phyloP scores from a whole-genome alignment of 75 land plant genomes.

The Cupressus sempervirens region DNA sequence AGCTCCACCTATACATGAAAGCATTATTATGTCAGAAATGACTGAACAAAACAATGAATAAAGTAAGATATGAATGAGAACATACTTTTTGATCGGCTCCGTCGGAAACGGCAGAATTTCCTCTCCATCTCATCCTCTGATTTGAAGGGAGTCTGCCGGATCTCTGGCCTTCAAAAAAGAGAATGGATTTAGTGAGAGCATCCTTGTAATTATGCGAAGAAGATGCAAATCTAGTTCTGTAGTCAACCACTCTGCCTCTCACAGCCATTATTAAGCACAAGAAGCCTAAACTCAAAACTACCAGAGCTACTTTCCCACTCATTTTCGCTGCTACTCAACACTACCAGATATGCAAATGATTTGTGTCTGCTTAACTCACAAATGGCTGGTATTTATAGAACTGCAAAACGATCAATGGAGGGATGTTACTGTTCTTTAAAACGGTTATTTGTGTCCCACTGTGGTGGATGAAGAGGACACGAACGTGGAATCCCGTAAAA shows the following conservation, averaged over 20 bases:
- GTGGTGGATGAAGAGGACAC: not conserved
- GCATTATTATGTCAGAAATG: not conserved
- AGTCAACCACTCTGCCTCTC: not conserved
- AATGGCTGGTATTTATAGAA: not conserved
- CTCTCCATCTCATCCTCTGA: conserved; percentile 40
- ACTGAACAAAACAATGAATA: not conserved
- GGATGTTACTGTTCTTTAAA: not conserved
- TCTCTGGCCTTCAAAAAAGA: conserved; percentile 41
- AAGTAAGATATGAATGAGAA: not conserved
- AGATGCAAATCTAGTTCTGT: not conserved
- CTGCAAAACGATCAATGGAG: not conserved
- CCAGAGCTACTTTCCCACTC: not conserved
- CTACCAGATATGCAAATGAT: not conserved
- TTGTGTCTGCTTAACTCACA: not conserved
- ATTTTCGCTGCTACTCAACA: not conserved
- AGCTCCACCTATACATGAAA: too few relatives aligned
- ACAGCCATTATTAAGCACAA: not conserved
- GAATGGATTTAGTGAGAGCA: conserved; percentile 30
- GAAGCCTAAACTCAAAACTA: not conserved
- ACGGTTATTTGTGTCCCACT: too few relatives aligned
- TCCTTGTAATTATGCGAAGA: conserved; percentile 20
- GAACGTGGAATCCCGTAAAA: not conserved
- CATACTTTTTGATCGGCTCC: conserved; percentile 22
- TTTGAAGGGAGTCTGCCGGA: conserved; percentile 31
- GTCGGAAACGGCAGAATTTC: conserved; percentile 32